A percentile compares a stretch with the other conserved stretches of the same genome.
Conservation (phyloP, 2,329 filamentous ascomycete species). For the Fusarium sp. region DNA sequence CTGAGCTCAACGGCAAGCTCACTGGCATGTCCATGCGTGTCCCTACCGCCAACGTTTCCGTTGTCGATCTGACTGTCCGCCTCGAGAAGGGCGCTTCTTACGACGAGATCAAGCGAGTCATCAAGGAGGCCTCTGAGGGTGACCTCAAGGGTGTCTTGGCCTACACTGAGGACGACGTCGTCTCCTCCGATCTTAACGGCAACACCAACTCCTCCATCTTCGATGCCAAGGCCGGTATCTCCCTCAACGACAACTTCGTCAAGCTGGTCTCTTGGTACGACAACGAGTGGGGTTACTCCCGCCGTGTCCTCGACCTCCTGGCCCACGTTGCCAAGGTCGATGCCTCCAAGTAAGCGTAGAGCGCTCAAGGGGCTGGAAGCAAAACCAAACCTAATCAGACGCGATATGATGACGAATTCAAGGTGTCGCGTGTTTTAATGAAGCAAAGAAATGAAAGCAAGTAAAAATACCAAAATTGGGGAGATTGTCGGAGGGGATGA, state of each 20-base stretch:
- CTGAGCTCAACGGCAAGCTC: conserved; percentile 97
- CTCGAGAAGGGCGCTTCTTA: conserved; percentile 90
- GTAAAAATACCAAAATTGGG: conserved; percentile 43
- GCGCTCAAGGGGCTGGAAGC: conserved; percentile 37
- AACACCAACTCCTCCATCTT: conserved; percentile 97
- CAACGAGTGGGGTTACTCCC: conserved; percentile 99
- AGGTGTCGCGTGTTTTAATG: conserved; percentile 42
- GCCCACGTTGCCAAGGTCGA: conserved; percentile 85
- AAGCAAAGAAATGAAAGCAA: conserved; percentile 39
- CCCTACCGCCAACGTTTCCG: conserved; percentile 97
- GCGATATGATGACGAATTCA: conserved; percentile 21
- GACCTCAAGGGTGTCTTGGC: conserved; percentile 89
- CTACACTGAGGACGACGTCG: conserved; percentile 97
- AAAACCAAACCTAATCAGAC: conserved; percentile 43
- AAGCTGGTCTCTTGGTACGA: conserved; percentile 99
- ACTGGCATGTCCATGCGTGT: conserved; percentile 99
- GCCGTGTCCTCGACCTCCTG: conserved; percentile 87
- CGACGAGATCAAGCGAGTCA: conserved; percentile 90
- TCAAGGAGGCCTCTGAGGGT: conserved; percentile 89
- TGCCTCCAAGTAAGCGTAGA: conserved; percentile 60
- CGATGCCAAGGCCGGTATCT: conserved; percentile 98
- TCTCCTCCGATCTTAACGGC: conserved; percentile 94
- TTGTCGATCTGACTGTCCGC: conserved; percentile 95
- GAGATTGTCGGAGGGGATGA: conserved; percentile 43
- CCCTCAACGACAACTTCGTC: conserved; percentile 97